Percentiles rank a stretch among this genome's conserved stretches.
Evolutionary conservation across 495 filamentous ascomycete species (phyloP).

Genomic region (Podospora comata): DNA sequence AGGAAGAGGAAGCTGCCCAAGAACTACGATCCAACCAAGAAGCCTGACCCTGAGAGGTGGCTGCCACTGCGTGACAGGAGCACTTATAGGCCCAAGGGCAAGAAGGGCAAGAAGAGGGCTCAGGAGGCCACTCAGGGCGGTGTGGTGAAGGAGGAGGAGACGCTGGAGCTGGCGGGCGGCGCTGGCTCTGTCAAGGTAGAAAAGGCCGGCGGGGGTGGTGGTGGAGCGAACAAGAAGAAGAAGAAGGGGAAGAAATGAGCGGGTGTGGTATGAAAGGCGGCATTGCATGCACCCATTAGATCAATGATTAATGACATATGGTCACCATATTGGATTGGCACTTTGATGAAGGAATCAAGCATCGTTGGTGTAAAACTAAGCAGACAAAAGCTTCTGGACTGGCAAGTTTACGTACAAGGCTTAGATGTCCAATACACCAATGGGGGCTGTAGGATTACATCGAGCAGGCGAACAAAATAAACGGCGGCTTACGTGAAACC

Average conservation of each 20-base stretch:
- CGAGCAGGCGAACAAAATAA: too few relatives aligned
- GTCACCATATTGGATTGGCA: too few relatives aligned
- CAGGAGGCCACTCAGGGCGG: constrained; percentile 83
- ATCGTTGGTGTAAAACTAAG: too few relatives aligned
- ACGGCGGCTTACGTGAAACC: too few relatives aligned
- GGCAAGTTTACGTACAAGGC: too few relatives aligned
- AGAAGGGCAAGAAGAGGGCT: constrained; percentile 81
- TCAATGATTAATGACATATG: not conserved
- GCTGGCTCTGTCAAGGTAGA: constrained; percentile 57
- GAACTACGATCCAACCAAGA: constrained; percentile 69
- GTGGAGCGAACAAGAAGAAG: constrained; percentile 54
- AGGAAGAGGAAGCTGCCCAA: constrained; percentile 74
- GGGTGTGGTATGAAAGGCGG: not conserved
- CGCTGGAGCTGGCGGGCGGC: constrained; percentile 59
- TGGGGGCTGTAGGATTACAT: too few relatives aligned
- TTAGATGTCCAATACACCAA: too few relatives aligned
- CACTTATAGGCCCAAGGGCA: constrained; percentile 83
- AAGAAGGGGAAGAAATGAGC: constrained; percentile 69
- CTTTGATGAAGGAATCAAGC: too few relatives aligned
- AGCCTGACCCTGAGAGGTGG: constrained; percentile 87
- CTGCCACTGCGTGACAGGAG: constrained; percentile 84
- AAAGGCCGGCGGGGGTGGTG: constrained; percentile 40
- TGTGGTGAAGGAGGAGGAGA: constrained; percentile 64
- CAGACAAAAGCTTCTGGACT: too few relatives aligned
- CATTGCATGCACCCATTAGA: not conserved